Evolutionary conservation across 805 yeast genomes (phyloP).

Genomic region (Starmerella gropengiesseri): DNA sequence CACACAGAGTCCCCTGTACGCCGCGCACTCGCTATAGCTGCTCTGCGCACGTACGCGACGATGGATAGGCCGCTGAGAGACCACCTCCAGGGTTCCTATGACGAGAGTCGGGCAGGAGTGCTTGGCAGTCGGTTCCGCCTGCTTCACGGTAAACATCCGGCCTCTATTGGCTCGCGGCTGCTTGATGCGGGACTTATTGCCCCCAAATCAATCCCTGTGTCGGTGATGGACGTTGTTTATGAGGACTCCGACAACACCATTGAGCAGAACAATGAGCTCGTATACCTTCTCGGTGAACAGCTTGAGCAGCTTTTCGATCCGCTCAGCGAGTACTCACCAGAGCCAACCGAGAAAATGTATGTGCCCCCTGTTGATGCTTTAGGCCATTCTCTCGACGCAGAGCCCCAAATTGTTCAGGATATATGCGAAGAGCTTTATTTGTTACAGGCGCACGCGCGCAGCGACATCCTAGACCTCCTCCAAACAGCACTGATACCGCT

Average conservation of each 20-base stretch:
- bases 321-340: conserved; percentile 82
- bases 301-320: conserved; percentile 85
- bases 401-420: conserved; percentile 35
- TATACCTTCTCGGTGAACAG: conserved; percentile 70
- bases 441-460: conserved; percentile 66
- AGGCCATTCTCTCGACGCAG: conserved; percentile 18
- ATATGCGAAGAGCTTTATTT: conserved; percentile 56
- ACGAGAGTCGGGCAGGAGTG: conserved; percentile 77
- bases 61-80: conserved; percentile 32
- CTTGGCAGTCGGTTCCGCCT: conserved; percentile 56
- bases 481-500: conserved; percentile 73
- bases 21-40: conserved; percentile 63
- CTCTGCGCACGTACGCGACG: conserved; percentile 54
- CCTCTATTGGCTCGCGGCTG: conserved; percentile 46
- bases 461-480: conserved; percentile 57
- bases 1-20: conserved; percentile 50
- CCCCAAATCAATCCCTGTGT: conserved; percentile 39
- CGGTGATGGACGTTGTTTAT: conserved; percentile 66
- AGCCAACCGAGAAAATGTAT: conserved; percentile 63
- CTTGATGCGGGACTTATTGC: conserved; percentile 50
- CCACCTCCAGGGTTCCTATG: conserved; percentile 28
- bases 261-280: conserved; percentile 65
- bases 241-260: conserved; percentile 40
- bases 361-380: conserved; percentile 39
- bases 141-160: conserved; percentile 43